Evolutionary conservation across 2,329 filamentous ascomycete species (phyloP), one percentile per base, ranked within the genome.

Genomic region (Trichoderma gracile): DNA sequence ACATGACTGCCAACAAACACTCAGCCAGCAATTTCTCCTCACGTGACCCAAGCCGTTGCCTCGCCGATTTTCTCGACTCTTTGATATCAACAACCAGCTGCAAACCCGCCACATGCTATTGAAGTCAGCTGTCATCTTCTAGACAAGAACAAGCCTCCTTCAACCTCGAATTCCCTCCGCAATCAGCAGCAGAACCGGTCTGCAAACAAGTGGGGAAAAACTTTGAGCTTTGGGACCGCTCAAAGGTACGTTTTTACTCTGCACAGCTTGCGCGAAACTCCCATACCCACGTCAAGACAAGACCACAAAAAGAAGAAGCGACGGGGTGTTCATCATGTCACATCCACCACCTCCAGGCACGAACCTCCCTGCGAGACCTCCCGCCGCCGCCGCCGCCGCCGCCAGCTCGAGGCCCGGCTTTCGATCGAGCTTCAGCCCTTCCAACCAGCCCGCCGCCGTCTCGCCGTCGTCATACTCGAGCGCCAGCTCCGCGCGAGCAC

Each of bases 301-400:
- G 14, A 10, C 12, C 33, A 38, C 30, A 30, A 6, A 52, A 33
- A 19, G 15, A 12, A 50, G 62, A 59, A 68, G 63, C 55, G 68
- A 64, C 70, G 68, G 69, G 72, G 78, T 82, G 79, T 87, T 87
- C 85, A 88, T 87, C 84, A 94, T 94, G 91, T 89, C 90, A 79
- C 92, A 92, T 84, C 89, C 90, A 79, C 89, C 89, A 75, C 89
- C 90, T 89, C 89, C 91, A 92, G 90, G 90, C 72, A 77, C 79
- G 72, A 77, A 69, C 70, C 89, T 96, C 45, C 92, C 92, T 69
- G 87, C 91, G 68, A 89, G 90, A 71, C 92, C 91, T 67, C 91
- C 91, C 47, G 85, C 87, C 59, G 64, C 45, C 30, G 30, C 30
- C 30, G 25, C 25, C 25, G 25, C 25, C 5, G 30, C 30, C 64